A percentile compares a stretch with the other conserved stretches of the same genome.
Conservation (phyloP, 768 basidiomycete species). For the Omphalotus guepiniiformis region DNA sequence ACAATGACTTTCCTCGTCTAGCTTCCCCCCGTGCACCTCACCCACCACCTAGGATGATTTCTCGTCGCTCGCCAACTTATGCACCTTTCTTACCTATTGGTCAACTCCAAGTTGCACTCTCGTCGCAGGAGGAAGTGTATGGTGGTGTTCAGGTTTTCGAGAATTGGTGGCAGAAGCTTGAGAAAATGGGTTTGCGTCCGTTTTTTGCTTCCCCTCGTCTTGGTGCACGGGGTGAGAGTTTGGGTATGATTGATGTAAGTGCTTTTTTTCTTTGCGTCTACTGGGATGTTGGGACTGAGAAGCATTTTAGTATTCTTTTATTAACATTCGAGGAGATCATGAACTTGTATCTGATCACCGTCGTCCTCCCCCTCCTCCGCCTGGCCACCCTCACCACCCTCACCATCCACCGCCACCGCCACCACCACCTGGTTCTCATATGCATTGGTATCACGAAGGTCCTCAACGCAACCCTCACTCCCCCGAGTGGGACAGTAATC, state of each 20-base stretch:
- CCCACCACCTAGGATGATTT: slow-evolving; percentile 11
- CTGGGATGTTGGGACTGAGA: not conserved
- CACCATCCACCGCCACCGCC: not conserved
- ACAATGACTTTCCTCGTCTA: slow-evolving; percentile 16
- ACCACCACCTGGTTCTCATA: not conserved
- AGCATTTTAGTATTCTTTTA: slow-evolving; percentile 22
- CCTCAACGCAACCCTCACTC: not conserved
- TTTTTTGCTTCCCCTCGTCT: slow-evolving; percentile 35
- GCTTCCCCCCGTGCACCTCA: not conserved
- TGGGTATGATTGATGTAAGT: slow-evolving; percentile 25
- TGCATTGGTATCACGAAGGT: not conserved
- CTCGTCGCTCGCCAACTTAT: no score
- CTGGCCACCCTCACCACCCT: not conserved
- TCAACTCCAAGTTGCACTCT: slow-evolving; percentile 42
- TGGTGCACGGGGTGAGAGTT: slow-evolving; percentile 18
- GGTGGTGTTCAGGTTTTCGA: slow-evolving; percentile 28
- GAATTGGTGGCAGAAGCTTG: slow-evolving; percentile 41
- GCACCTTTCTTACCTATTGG: slow-evolving; percentile 37
- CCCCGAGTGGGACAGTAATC: not conserved
- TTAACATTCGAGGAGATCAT: slow-evolving; percentile 22
- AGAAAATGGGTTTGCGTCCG: slow-evolving; percentile 38
- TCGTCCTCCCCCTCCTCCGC: not conserved
- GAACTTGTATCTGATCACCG: slow-evolving; percentile 6
- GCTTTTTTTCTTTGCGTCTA: not conserved
- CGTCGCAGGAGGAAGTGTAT: no score